Percentiles rank a stretch among this genome's conserved stretches.
Evolutionary conservation across 257 asterid species (phyloP).

Genomic region (Handroanthus guayacan): DNA sequence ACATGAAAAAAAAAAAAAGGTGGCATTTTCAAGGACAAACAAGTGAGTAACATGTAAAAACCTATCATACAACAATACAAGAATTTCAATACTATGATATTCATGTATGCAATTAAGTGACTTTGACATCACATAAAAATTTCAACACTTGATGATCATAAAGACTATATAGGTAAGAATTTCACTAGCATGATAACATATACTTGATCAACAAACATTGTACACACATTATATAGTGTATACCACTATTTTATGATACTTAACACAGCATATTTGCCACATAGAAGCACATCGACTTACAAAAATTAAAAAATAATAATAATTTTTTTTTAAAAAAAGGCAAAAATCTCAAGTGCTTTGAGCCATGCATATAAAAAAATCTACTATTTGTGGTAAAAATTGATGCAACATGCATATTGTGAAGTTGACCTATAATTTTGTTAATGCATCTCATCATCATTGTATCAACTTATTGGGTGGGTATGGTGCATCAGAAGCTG

Average conservation of each 20-base stretch:
- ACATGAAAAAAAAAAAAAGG: no score
- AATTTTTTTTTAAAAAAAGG: no score
- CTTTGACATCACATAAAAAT: no score
- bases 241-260: slow-evolving; percentile 9
- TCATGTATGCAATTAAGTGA: no score
- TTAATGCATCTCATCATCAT: slow-evolving; percentile 58
- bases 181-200: not conserved
- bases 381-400: slow-evolving; percentile 29
- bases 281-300: slow-evolving; percentile 44
- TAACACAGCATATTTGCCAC: slow-evolving; percentile 38
- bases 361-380: slow-evolving; percentile 29
- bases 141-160: no score
- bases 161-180: no score
- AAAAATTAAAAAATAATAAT: not conserved
- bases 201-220: not conserved
- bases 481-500: slow-evolving; percentile 46
- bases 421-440: slow-evolving; percentile 65
- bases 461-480: slow-evolving; percentile 39
- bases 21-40: no score
- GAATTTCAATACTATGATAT: no score
- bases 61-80: no score
- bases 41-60: no score
- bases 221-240: not conserved
- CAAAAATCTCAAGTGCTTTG: slow-evolving; percentile 25
- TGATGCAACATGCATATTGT: slow-evolving; percentile 47